These are phyloP conservation scores for Spatholobus suberectus DNA, from an alignment of 306 rosid species.

Conservation along the genomic window DNA sequence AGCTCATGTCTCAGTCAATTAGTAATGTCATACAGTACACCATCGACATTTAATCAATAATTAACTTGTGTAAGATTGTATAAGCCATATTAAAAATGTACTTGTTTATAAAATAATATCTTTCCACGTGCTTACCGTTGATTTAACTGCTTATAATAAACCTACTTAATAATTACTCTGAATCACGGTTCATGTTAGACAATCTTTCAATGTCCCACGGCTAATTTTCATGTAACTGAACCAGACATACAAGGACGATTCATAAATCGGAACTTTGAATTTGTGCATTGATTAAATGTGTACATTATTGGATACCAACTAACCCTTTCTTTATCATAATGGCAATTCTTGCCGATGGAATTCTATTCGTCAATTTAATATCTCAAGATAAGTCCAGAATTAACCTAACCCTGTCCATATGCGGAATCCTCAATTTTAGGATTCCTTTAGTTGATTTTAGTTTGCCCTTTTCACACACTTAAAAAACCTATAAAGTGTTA, in stretches of 20 bases:
- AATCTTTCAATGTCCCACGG: conserved; percentile 24
- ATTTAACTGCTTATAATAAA: background rate
- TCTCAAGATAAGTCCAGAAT: conserved; percentile 11
- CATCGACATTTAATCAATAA: background rate
- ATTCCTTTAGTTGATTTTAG: conserved; percentile 33
- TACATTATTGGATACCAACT: conserved; percentile 42
- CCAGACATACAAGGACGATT: conserved; percentile 12
- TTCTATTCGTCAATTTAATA: background rate
- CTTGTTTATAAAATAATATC: background rate
- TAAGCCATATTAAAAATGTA: background rate
- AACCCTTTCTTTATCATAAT: conserved; percentile 23
- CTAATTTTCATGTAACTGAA: conserved; percentile 23
- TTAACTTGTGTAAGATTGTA: background rate
- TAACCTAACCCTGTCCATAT: conserved; percentile 38
- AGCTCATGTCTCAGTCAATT: conserved; percentile 10
- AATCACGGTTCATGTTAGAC: conserved; percentile 31
- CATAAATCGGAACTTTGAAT: background rate
- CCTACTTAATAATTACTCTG: conserved; percentile 2
- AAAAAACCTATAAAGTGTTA: background rate
- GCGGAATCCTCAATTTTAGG: conserved; percentile 57
- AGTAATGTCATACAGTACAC: conserved; percentile 9
- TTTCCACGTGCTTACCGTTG: background rate
- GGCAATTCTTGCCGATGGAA: background rate
- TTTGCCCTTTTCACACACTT: background rate
- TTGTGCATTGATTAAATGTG: conserved; percentile 22